Base-by-base conservation (phyloP, 1,139 yeast genomes). In the Magnusiomyces suaveolens region DNA sequence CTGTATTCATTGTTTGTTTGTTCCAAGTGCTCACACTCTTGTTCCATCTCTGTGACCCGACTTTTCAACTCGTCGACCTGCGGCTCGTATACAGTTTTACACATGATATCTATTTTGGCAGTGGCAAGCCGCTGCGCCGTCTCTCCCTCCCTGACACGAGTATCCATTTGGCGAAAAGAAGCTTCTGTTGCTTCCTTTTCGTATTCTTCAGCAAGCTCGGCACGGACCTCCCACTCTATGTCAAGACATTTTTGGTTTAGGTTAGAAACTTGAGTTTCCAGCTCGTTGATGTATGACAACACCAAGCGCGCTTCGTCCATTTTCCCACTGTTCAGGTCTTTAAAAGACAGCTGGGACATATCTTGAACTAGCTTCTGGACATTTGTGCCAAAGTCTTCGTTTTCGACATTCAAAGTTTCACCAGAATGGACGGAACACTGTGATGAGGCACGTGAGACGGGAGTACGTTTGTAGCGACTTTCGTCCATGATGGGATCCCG, bases 191-290 rank as follows among this genome's bases (percentile, higher is more conserved):
- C 12, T 2, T 16, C 18, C 16, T 8, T 18, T 21, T 41, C 44
- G 8, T 41, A 25, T 21, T 41, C 25, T 2, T 47, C 50, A 2
- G 41, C 43, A 2, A 47, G 25, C 29, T 47, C 50, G 14, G 26
- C 38, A 16, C 50, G 50, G 23, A 47, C 50, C 43, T 47, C 50
- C 43, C 25, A 21, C 18, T 47, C 50, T 18, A 47, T 33, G 26
- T 47, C 50, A 16, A 33, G 23, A 8, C 44, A 41, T n/a, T 41
- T 41, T 41, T 41, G 44, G 14, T 41, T 41, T 8, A 20, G 25
- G 6, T n/a, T 21, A 16, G 23, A 18, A 20, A 41, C 25, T 21
- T 41, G 23, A n/a, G 4, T 2, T 41, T 41, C 44, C 4, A 41
- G 44, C 4, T 41, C 44, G 18, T 41, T 24, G 44, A 41, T 41